These are phyloP conservation scores for Daldinia bambusicola DNA, from an alignment of 495 filamentous ascomycete genomes.

Conservation along the genomic window DNA sequence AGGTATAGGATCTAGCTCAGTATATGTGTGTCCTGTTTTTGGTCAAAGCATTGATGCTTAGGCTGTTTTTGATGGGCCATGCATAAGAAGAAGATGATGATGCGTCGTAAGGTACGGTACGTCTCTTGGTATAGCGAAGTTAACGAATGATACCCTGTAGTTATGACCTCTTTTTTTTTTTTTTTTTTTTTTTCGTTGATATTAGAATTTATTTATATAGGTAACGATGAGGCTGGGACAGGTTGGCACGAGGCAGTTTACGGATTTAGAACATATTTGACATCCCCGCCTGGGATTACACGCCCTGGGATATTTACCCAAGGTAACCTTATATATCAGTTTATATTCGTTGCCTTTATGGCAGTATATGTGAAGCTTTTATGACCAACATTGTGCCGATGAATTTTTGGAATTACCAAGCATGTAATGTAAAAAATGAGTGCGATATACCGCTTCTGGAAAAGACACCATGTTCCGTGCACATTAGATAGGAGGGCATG, in stretches of 20 bases:
- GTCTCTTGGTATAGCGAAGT: conserved; percentile 13
- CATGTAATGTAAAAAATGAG: too few relatives aligned
- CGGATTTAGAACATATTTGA: neutral
- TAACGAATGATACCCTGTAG: conserved; percentile 41
- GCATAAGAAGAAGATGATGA: neutral
- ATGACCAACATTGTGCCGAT: too few relatives aligned
- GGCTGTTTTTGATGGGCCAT: neutral
- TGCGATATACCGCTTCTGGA: too few relatives aligned
- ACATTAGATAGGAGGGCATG: too few relatives aligned
- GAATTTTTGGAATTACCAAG: too few relatives aligned
- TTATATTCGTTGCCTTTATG: too few relatives aligned
- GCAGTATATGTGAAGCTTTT: too few relatives aligned
- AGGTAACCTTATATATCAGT: neutral
- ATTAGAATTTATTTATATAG: neutral
- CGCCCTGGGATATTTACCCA: neutral
- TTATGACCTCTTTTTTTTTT: neutral
- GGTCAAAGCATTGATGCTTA: neutral
- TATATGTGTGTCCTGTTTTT: too few relatives aligned
- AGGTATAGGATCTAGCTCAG: neutral
- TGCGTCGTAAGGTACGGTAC: too few relatives aligned
- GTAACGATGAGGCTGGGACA: neutral
- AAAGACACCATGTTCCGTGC: too few relatives aligned
- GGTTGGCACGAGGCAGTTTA: neutral
- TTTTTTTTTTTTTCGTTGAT: conserved; percentile 1
- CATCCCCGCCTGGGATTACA: too few relatives aligned